Evolutionary conservation across 2,329 filamentous ascomycete species (phyloP), one percentile per base, ranked within the genome.

Genomic region (Cordyceps pruinosa): DNA sequence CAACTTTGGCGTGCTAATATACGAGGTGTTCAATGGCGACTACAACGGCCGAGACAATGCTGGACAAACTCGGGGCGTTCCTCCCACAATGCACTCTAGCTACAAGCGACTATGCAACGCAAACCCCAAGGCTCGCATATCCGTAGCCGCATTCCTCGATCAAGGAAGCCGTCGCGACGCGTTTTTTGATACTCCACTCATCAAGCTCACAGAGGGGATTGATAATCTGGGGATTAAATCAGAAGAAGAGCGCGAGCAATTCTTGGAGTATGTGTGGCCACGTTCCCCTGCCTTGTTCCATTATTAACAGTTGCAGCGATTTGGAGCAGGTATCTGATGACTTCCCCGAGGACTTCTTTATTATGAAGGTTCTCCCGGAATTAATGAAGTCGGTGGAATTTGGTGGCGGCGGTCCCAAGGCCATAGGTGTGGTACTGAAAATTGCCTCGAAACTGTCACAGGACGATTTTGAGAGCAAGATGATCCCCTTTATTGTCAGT

Each of bases 341-440:
- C 70, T 97, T 97, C 60, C 94, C 94, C 0, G 93, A 97, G 68
- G 94, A 97, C 59, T 99, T 96, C 71, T 96, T 97, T 78, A 96
- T 95, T 69, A 89, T 96, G 81, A 99, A 97, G 68, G 85, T 99
- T 4, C 78, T 99, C 9, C 94, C 94, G 0, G 94, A 99, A 68
- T 77, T 99, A 30, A 80, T 99, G n/a, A 99, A 97, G 69, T 96
- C 92, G 0, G 91, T 97, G n/a, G 94, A 99, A 67, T 99, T 97
- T 70, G 94, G 94, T 8, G 94, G 93, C 12, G 94, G 94, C 28
- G 94, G 94, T 0, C 89, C 93, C 0, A 95, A 96, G 67, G 92
- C 96, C 0, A 89, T 99, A 59, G 76, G 80, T 1, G 85, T 96
- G 1, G 89, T 96, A 41, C 85, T 97, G 77, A 96, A 96, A 68